Base-by-base conservation (phyloP, 106 monocot genomes). In the Hemerocallis citrina region DNA sequence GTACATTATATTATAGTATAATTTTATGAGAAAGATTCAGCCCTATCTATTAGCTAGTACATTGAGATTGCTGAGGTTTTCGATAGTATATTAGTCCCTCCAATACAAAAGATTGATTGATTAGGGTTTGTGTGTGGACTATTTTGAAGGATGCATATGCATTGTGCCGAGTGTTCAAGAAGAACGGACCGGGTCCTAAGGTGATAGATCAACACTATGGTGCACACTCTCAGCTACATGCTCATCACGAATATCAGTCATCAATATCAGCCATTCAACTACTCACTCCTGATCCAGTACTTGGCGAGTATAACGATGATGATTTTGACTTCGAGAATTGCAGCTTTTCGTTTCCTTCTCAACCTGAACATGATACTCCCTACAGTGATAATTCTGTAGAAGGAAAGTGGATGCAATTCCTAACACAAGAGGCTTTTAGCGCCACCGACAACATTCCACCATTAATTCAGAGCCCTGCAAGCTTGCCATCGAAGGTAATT, bases 91-190 rank as follows among this genome's bases (percentile, higher is more conserved):
- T n/a, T n/a, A n/a, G n/a, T n/a, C n/a, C n/a, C n/a, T n/a, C n/a
- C n/a, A n/a, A n/a, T n/a, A n/a, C n/a, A n/a, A n/a, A n/a, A n/a
- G n/a, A n/a, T n/a, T n/a, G n/a, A n/a, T n/a, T n/a, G n/a, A n/a
- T n/a, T n/a, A n/a, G n/a, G n/a, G n/a, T n/a, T n/a, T n/a, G n/a
- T n/a, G n/a, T n/a, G n/a, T n/a, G n/a, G n/a, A n/a, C n/a, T n/a
- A n/a, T n/a, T n/a, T n/a, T n/a, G n/a, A n/a, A n/a, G 92, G 92
- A 92, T 64, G 71, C 83, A 7, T 92, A 92, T 59, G 92, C 92
- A 15, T 65, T 92, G 12, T 92, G 92, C 38, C 86, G 92, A 0
- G 72, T 92, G 22, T 92, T 86, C 57, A 92, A 92, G 78, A 92
- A 92, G 75, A 76, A 71, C 12, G 70, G 67, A n/a, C 83, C 80